Evolutionary conservation across 306 rosid species (phyloP), one percentile per base, ranked within the genome.

Genomic region (Dicorynia guianensis): DNA sequence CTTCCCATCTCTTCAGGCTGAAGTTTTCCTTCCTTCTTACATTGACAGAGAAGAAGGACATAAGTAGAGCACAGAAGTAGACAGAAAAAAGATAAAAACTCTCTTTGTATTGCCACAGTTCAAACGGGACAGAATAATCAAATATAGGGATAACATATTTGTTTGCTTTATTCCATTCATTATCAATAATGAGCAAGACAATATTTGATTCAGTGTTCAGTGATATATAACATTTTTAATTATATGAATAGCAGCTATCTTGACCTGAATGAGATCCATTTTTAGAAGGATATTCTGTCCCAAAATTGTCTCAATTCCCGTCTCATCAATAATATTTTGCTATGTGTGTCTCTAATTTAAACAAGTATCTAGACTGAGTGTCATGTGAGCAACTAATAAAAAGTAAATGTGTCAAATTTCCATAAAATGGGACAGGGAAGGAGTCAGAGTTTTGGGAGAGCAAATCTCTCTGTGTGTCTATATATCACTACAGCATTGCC

Each of bases 1-100:
- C 89, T 84, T 79, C 74, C 90, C 65, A 44, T 72, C 84, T 82
- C 96, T 72, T 80, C 84, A 50, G 82, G 46, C 70, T 87, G 82
- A 60, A 11, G 64, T 75, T 66, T 64, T 35, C 44, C 69, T 55
- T 74, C 94, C 76, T 84, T 79, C 89, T 72, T 39, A 42, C 69
- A 82, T 74, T 55, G 67, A 69, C 48, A 75, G 30, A 76, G 39
- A 46, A 72, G 39, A 4, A 74, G 52, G 36, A 40, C 76, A 38
- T 6, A 36, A 76, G 63, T 17, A 65, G 10, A 65, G 58, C 25
- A 4, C 39, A 76, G 56, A 72, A 33, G 57, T 14, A 54, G 12
- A 20, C 58, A 5, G 48, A 62, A 35, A 40, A 5, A 40, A 25
- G 30, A 25, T 25, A 25, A 25, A 25, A 25, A 25, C 30, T 25